These are phyloP conservation scores for Cichorium intybus DNA, from an alignment of 140 eudicot species.

Conservation along the genomic window DNA sequence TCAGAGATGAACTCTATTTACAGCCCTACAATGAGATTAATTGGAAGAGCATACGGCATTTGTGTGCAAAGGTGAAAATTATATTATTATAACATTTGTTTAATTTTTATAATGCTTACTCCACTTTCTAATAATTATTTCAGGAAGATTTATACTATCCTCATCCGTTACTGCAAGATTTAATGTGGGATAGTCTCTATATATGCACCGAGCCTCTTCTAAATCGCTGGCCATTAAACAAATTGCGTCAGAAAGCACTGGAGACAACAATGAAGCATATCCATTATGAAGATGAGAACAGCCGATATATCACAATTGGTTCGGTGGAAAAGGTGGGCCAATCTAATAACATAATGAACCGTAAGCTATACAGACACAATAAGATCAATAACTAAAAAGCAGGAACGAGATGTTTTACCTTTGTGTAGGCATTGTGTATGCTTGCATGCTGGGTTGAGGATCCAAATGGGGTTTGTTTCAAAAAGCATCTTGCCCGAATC, in stretches of 20 bases:
- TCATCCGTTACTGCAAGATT: slow-evolving; percentile 76
- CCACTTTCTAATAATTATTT: neutral
- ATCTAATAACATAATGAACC: neutral
- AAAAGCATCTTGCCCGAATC: slow-evolving; percentile 71
- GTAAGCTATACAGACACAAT: neutral
- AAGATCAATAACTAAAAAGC: neutral
- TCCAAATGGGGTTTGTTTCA: slow-evolving; percentile 73
- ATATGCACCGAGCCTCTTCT: slow-evolving; percentile 54
- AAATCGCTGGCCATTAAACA: slow-evolving; percentile 71
- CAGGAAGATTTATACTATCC: slow-evolving; percentile 82
- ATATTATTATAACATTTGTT: neutral
- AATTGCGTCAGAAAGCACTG: slow-evolving; percentile 49
- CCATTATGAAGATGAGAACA: slow-evolving; percentile 59
- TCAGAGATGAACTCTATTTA: slow-evolving; percentile 60
- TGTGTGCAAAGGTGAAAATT: slow-evolving; percentile 51
- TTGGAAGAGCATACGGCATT: slow-evolving; percentile 63
- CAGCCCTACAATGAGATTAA: slow-evolving; percentile 58
- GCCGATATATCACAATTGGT: slow-evolving; percentile 54
- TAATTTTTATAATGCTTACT: neutral
- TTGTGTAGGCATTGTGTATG: slow-evolving; percentile 55
- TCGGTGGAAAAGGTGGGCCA: slow-evolving; percentile 42
- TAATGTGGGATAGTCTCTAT: slow-evolving; percentile 75
- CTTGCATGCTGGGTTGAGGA: slow-evolving; percentile 88
- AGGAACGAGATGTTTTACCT: neutral
- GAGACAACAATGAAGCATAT: slow-evolving; percentile 53